Evolutionary conservation across 176 grass and related monocot genomes (phyloP), one percentile per base, ranked within the genome.

Genomic region (Lolium perenne): DNA sequence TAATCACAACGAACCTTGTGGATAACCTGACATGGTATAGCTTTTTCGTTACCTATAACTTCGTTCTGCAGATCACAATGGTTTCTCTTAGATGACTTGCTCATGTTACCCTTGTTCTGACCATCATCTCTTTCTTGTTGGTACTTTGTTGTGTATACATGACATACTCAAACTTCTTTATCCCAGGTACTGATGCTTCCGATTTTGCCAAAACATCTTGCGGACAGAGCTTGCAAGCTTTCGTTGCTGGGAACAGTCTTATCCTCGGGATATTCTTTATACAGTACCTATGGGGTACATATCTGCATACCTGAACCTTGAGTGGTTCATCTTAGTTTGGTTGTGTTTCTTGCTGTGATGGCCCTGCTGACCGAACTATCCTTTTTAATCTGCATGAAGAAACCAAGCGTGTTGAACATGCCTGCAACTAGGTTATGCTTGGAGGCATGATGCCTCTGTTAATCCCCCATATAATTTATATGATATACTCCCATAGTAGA

Each of bases 171-270:
- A 68, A 29, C 35, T 62, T 45, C 51, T 79, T 14, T 90, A 67
- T 94, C 79, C 23, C 76, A 98, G 94, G 88, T 98, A 47, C 77
- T 98, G 41, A 92, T 98, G 70, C 90, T 98, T 84, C 94, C 97
- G 8, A 83, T 95, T 79, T 62, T 92, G 73, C 84, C 94, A 41
- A 88, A 88, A 88, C 74, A 93, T 68, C 91, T 98, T 80, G 89
- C 92, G 41, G 88, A 87, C 81, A 94, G 94, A 77, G 93, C 90
- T 63, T 98, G 89, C 72, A 91, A 91, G 79, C 91, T 98, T 84
- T 98, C 92, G 15, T 85, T 98, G 53, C 80, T 98, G 81, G 97
- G 97, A 84, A 95, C 91, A 45, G 76, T 88, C 38, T 65, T 87
- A 20, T 95, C 93, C 32, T 98, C 97, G 3, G 69, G 76, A 14